These are phyloP conservation scores for Hortaea sp. DNA, from an alignment of 2,329 filamentous ascomycete species.

Conservation along the genomic window DNA sequence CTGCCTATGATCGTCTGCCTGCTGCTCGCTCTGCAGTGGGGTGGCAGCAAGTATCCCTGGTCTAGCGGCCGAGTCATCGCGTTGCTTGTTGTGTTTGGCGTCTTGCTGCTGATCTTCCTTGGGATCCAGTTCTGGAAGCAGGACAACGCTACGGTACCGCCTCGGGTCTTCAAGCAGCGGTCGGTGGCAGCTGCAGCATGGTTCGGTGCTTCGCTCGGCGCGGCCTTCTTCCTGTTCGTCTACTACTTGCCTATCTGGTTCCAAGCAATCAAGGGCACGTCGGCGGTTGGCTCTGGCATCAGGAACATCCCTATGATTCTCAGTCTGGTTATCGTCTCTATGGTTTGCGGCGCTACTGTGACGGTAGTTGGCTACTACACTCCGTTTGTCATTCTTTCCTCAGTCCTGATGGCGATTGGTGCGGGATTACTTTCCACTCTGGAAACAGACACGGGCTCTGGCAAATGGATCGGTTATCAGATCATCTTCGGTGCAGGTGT, in stretches of 20 bases:
- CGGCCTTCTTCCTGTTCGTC: conserved; percentile 34
- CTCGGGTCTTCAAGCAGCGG: conserved; percentile 36
- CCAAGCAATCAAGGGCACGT: conserved; percentile 37
- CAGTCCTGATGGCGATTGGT: conserved; percentile 35
- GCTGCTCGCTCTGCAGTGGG: conserved; percentile 42
- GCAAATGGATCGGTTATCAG: conserved; percentile 32
- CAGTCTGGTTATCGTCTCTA: conserved; percentile 34
- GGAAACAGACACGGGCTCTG: conserved; percentile 26
- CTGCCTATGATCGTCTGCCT: conserved; percentile 39
- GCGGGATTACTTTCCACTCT: conserved; percentile 38
- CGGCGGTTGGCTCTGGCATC: conserved; percentile 38
- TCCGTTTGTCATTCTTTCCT: conserved; percentile 35
- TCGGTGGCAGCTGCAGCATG: conserved; percentile 31
- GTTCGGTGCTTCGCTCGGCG: conserved; percentile 34
- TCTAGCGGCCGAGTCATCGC: conserved; percentile 35
- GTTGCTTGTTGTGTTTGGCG: conserved; percentile 34
- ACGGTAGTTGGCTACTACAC: conserved; percentile 40
- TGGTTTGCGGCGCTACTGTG: conserved; percentile 30
- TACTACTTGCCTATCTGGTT: conserved; percentile 39
- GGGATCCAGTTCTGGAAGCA: conserved; percentile 34
- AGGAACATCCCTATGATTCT: conserved; percentile 39
- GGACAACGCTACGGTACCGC: conserved; percentile 35
- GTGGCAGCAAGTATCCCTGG: conserved; percentile 39
- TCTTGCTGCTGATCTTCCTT: conserved; percentile 34
- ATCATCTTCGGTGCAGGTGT: conserved; percentile 31